Conservation (phyloP, 768 basidiomycete genomes). For the Panaeolus cyanescens region DNA sequence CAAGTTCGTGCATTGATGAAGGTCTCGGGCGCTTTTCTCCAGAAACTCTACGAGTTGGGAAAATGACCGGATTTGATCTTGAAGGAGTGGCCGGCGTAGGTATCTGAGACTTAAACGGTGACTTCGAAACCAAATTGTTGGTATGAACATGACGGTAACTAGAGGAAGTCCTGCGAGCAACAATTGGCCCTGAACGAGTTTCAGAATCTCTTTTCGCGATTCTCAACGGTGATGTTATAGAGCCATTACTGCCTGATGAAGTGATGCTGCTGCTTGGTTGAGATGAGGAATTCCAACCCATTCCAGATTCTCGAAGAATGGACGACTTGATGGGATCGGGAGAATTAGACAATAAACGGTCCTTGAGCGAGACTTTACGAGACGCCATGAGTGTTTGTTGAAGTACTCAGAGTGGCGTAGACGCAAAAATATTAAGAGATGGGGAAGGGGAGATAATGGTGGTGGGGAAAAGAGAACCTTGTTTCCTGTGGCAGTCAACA, state of each 20-base stretch:
- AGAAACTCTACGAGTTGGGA: constrained; percentile 57
- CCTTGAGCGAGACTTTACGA: constrained; percentile 52
- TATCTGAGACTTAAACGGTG: constrained; percentile 77
- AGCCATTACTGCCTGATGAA: constrained; percentile 33
- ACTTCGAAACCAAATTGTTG: constrained; percentile 83
- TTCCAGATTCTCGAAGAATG: constrained; percentile 62
- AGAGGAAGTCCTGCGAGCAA: constrained; percentile 73
- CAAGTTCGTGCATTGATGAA: constrained; percentile 68
- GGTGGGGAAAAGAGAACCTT: constrained; percentile 15
- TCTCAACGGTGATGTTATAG: constrained; percentile 66
- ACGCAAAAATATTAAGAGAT: constrained; percentile 5
- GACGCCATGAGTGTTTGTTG: constrained; percentile 30
- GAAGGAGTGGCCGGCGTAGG: constrained; percentile 50
- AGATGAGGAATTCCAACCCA: constrained; percentile 60
- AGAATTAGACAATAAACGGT: constrained; percentile 62
- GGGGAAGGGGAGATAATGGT: constrained; percentile 12
- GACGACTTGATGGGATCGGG: constrained; percentile 66
- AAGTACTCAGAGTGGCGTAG: constrained; percentile 10
- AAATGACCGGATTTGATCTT: constrained; percentile 29
- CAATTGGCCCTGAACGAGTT: constrained; percentile 39
- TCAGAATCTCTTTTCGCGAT: constrained; percentile 72
- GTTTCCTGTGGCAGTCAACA: constrained; percentile 34
- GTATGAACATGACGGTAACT: constrained; percentile 79
- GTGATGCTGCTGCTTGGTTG: constrained; percentile 30
- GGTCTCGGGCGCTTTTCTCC: constrained; percentile 81